These are phyloP conservation scores for Stagonosporopsis chrysanthemi DNA, from an alignment of 2,329 filamentous ascomycete genomes.

Conservation along the genomic window DNA sequence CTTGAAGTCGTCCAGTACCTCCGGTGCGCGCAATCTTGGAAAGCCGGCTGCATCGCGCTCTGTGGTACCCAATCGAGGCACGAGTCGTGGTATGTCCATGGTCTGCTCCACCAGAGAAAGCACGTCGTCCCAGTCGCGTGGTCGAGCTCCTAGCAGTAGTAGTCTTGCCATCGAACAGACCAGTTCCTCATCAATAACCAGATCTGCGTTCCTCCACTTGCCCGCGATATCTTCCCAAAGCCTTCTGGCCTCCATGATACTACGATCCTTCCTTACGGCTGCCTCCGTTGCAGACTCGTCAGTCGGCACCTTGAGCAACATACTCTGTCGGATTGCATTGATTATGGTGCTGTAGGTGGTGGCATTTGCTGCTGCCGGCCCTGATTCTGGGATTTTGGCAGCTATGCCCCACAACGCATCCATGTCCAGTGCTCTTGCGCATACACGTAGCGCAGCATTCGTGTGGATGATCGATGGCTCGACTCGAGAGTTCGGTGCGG, in stretches of 20 bases:
- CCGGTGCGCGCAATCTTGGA: conserved; percentile 48
- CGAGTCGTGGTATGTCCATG: conserved; percentile 73
- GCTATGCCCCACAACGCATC: conserved; percentile 82
- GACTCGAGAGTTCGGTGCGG: conserved; percentile 67
- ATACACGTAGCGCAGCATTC: conserved; percentile 87
- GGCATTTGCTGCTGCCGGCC: conserved; percentile 69
- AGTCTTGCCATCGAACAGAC: conserved; percentile 82
- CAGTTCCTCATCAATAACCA: conserved; percentile 79
- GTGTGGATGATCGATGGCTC: conserved; percentile 81
- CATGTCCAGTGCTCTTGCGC: conserved; percentile 75
- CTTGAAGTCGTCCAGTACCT: conserved; percentile 35
- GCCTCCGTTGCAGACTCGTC: conserved; percentile 40
- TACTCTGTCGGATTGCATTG: conserved; percentile 67
- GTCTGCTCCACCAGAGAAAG: conserved; percentile 81
- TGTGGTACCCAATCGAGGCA: conserved; percentile 47
- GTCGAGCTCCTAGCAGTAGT: conserved; percentile 68
- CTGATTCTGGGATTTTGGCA: conserved; percentile 71
- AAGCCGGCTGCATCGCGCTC: conserved; percentile 37
- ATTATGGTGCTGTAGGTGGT: conserved; percentile 84
- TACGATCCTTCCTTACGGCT: conserved; percentile 48
- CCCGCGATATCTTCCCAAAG: conserved; percentile 82
- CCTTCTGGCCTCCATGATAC: conserved; percentile 71
- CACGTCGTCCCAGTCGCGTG: conserved; percentile 73
- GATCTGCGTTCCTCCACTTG: conserved; percentile 75
- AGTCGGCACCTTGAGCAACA: conserved; percentile 35